Percentiles rank a stretch among this genome's conserved stretches.
Conservation (phyloP, 1,139 yeast species). For the Debaryomyces fabryi region DNA sequence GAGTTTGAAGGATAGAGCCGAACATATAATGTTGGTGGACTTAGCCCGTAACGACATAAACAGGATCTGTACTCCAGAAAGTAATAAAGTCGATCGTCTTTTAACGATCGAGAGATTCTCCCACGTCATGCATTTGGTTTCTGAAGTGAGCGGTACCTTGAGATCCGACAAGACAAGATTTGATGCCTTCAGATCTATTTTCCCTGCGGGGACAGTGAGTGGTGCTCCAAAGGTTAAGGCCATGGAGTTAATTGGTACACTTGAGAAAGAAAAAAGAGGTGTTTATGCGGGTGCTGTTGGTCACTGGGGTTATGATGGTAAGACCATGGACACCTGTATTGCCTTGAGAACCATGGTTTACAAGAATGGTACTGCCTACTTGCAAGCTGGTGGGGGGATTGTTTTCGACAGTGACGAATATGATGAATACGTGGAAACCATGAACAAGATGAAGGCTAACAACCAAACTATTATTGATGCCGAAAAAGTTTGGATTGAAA, state of each 20-base stretch:
- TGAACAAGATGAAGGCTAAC: slow-evolving; percentile 96
- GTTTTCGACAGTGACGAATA: slow-evolving; percentile 93
- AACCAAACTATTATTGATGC: slow-evolving; percentile 88
- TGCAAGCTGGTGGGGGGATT: slow-evolving; percentile 99
- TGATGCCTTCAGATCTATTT: slow-evolving; percentile 95
- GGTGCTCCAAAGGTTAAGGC: slow-evolving; percentile 98
- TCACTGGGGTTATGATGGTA: slow-evolving; percentile 93
- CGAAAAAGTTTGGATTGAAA: slow-evolving; percentile 72
- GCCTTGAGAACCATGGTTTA: slow-evolving; percentile 96
- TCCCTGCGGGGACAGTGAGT: slow-evolving; percentile 98
- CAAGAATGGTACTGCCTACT: slow-evolving; percentile 85
- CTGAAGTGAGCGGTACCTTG: slow-evolving; percentile 90
- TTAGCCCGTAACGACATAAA: slow-evolving; percentile 94
- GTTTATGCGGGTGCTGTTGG: slow-evolving; percentile 99
- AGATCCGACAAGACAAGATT: slow-evolving; percentile 84
- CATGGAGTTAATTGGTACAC: slow-evolving; percentile 88
- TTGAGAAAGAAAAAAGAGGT: slow-evolving; percentile 91
- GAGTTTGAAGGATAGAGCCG: slow-evolving; percentile 93
- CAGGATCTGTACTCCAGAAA: slow-evolving; percentile 84
- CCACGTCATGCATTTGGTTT: slow-evolving; percentile 96
- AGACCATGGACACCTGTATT: slow-evolving; percentile 94
- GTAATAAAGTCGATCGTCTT: slow-evolving; percentile 84
- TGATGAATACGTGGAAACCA: slow-evolving; percentile 93
- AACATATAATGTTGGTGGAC: slow-evolving; percentile 97
- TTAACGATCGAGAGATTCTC: slow-evolving; percentile 90